A percentile compares a stretch with the other conserved stretches of the same genome.
phyloP scores from a whole-genome alignment of 805 yeast genomes.

The Metahyphopichia silvanorum region DNA sequence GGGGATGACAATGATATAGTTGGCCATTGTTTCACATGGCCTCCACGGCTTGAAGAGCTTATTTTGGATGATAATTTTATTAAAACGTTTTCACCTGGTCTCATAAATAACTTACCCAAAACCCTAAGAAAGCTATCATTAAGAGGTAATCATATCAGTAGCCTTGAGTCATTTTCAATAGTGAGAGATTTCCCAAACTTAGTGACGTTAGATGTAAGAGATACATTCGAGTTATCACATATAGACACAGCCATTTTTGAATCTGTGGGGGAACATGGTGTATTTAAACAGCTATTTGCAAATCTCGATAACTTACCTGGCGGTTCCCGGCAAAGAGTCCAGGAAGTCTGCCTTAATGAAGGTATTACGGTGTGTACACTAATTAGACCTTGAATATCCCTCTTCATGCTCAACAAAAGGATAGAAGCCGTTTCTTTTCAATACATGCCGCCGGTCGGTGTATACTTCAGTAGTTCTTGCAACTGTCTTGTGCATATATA shows the following conservation, averaged over 20 bases:
- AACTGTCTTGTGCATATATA: too few species aligned
- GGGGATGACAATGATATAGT: conserved; percentile 4
- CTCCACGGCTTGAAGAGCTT: conserved; percentile 18
- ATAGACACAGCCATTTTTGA: conserved; percentile 13
- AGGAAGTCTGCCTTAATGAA: too few species aligned
- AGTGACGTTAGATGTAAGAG: conserved; percentile 10
- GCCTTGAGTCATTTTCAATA: conserved; percentile 5
- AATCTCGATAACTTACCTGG: too few species aligned
- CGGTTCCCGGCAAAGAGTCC: too few species aligned
- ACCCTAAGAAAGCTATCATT: conserved; percentile 21
- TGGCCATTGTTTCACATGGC: conserved; percentile 17
- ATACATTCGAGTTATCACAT: conserved; percentile 10
- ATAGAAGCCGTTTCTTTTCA: too few species aligned
- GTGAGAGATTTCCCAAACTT: conserved; percentile 16
- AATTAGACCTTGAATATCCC: too few species aligned
- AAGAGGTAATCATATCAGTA: conserved; percentile 12
- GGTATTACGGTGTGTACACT: too few species aligned
- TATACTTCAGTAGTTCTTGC: too few species aligned
- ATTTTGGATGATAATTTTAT: conserved; percentile 24
- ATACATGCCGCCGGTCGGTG: too few species aligned
- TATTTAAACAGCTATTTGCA: too few species aligned
- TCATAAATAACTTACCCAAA: conserved; percentile 24
- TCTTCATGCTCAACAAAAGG: too few species aligned
- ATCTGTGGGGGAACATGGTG: background rate
- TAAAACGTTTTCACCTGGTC: conserved; percentile 11